Conservation (phyloP, 352 stramenopile genomes). For the Pythium aquatile region DNA sequence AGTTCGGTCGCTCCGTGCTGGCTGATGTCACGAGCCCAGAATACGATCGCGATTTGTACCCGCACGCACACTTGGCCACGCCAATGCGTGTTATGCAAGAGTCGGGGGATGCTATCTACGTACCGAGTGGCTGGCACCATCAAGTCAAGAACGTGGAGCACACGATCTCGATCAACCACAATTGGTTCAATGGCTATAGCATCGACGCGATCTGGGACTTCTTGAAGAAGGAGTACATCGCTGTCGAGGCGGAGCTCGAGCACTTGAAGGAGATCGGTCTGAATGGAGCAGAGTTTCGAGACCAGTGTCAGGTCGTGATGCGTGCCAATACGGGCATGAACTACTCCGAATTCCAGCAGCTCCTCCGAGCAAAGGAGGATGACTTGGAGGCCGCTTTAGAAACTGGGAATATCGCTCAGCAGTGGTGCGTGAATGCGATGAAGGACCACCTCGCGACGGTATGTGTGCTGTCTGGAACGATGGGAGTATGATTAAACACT, state of each 20-base stretch:
- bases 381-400: slow-evolving; percentile 27
- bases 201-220: slow-evolving; percentile 62
- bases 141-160: slow-evolving; percentile 92
- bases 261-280: slow-evolving; percentile 68
- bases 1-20: slow-evolving; percentile 54
- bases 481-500: background rate
- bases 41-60: slow-evolving; percentile 56
- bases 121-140: slow-evolving; percentile 96
- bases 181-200: slow-evolving; percentile 95
- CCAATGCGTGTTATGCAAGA: slow-evolving; percentile 59
- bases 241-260: slow-evolving; percentile 58
- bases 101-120: slow-evolving; percentile 90
- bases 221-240: slow-evolving; percentile 58
- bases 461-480: background rate
- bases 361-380: slow-evolving; percentile 49
- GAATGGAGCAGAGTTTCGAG: slow-evolving; percentile 43
- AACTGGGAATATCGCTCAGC: background rate
- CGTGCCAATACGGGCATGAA: slow-evolving; percentile 78
- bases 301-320: slow-evolving; percentile 79
- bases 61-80: slow-evolving; percentile 44
- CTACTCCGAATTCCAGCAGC: slow-evolving; percentile 57
- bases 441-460: slow-evolving; percentile 15
- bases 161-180: slow-evolving; percentile 97
- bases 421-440: background rate
- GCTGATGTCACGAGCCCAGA: slow-evolving; percentile 45